Evolutionary conservation across 192 early-diverging fungal genomes (phyloP), one percentile per base, ranked within the genome.

Genomic region (Thamnidium elegans): DNA sequence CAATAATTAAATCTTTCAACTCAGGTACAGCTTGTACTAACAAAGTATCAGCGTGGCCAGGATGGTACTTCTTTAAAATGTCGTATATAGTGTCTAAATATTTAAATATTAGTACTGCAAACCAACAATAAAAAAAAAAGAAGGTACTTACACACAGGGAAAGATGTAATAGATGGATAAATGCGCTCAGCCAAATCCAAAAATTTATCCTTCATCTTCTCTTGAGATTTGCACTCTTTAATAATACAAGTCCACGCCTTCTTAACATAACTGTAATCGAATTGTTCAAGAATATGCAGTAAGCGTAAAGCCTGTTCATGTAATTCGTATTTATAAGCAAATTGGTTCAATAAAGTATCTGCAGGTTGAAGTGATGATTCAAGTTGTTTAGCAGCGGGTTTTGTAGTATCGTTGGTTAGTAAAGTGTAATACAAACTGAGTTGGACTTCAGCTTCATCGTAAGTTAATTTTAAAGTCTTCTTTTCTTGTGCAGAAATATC

Each of bases 61-160:
- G 4, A 17, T 14, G 15, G 8, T 48, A 13, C 13, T 48, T 48
- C 4, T 48, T 4, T 19, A 48, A 9, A 17, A 48, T 17, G 13
- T 15, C 4, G 15, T 17, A 2, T 17, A 48, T n/a, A 4, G 17
- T 48, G 13, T 48, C 46, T 48, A 19, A 4, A 48, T 13, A 15
- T 48, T 17, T 17, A 3, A n/a, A 45, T 45, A 4, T 45, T 13
- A 45, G 8, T 13, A 3, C 26, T 26, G 1, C 3, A 48, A 48
- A 4, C 20, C 8, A 17, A 21, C 4, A 23, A 23, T 26, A 9
- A 4, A 30, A 17, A 23, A 17, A 52, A 17, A 17, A 4, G 20
- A 42, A 55, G 14, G 4, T 55, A 59, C 58, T 59, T 59, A 59
- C 58, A 59, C 32, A 59, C 58, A 26, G 58, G 58, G 20, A 59